Conservation (phyloP, 2,329 filamentous ascomycete genomes). For the Aspergillus intermedius region DNA sequence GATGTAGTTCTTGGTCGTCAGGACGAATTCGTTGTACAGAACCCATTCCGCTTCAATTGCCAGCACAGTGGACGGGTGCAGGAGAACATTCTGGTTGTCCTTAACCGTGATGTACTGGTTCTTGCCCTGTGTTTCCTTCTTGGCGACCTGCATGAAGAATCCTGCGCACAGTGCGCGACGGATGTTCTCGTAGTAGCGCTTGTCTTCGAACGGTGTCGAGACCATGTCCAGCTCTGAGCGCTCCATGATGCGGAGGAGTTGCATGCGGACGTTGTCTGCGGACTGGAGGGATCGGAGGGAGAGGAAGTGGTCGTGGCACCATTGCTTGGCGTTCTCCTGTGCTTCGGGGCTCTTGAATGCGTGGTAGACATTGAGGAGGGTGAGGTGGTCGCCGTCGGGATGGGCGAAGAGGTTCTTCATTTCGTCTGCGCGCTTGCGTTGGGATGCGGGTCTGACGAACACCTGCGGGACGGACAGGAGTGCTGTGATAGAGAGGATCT, state of each 20-base stretch:
- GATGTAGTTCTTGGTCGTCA: conserved; percentile 97
- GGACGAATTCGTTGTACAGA: conserved; percentile 95
- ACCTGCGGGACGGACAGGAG: conserved; percentile 91
- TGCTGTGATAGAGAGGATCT: conserved; percentile 90
- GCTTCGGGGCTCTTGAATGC: conserved; percentile 77
- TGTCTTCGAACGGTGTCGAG: conserved; percentile 85
- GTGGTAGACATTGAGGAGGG: conserved; percentile 95
- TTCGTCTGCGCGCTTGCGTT: conserved; percentile 86
- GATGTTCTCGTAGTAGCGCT: conserved; percentile 98
- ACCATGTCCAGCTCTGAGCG: conserved; percentile 77
- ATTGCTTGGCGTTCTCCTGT: conserved; percentile 70
- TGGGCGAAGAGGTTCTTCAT: conserved; percentile 96
- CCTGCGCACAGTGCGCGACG: conserved; percentile 83
- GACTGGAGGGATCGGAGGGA: conserved; percentile 82
- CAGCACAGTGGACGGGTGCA: conserved; percentile 89
- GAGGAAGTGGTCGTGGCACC: conserved; percentile 96
- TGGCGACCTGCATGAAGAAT: conserved; percentile 99
- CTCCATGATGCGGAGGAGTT: conserved; percentile 96
- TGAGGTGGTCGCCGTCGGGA: conserved; percentile 88
- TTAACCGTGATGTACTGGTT: conserved; percentile 85
- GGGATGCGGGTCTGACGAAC: conserved; percentile 78
- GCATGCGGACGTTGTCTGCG: conserved; percentile 86
- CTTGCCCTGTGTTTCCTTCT: conserved; percentile 82
- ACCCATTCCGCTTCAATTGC: conserved; percentile 91
- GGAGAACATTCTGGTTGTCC: conserved; percentile 85